These are phyloP conservation scores for Phytophthora podocarpi DNA, from an alignment of 352 stramenopile species.

Conservation along the genomic window DNA sequence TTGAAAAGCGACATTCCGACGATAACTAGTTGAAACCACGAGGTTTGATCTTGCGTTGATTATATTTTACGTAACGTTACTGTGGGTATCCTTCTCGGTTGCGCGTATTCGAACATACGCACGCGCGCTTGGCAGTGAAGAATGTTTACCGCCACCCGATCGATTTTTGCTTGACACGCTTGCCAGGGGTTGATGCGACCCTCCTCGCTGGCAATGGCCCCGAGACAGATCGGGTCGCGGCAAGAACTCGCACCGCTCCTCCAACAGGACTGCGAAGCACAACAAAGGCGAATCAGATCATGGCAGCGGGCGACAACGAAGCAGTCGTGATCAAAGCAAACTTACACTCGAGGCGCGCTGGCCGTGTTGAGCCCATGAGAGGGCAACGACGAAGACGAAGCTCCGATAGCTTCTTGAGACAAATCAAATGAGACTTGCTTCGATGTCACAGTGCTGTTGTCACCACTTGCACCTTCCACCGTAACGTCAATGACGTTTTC, in stretches of 20 bases:
- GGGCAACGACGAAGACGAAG: slow-evolving; percentile 17
- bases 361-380: slow-evolving; percentile 36
- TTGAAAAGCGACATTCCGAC: slow-evolving; percentile 26
- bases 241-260: slow-evolving; percentile 48
- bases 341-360: slow-evolving; percentile 47
- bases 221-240: slow-evolving; percentile 32
- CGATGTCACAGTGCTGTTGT: slow-evolving; percentile 6
- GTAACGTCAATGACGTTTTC: background rate
- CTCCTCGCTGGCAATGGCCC: slow-evolving; percentile 26
- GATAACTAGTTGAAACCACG: slow-evolving; percentile 17
- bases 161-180: slow-evolving; percentile 60
- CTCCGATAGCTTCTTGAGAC: slow-evolving; percentile 16
- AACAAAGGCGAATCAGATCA: slow-evolving; percentile 14
- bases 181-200: slow-evolving; percentile 37
- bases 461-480: background rate
- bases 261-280: slow-evolving; percentile 22
- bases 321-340: background rate
- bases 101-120: background rate
- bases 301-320: background rate
- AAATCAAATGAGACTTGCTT: slow-evolving; percentile 81
- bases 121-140: background rate
- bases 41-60: slow-evolving; percentile 21
- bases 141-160: slow-evolving; percentile 64
- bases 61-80: slow-evolving; percentile 40
- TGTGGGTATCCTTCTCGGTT: slow-evolving; percentile 10